Evolutionary conservation across 805 yeast species (phyloP).

Genomic region (Kuraishia borneana): DNA sequence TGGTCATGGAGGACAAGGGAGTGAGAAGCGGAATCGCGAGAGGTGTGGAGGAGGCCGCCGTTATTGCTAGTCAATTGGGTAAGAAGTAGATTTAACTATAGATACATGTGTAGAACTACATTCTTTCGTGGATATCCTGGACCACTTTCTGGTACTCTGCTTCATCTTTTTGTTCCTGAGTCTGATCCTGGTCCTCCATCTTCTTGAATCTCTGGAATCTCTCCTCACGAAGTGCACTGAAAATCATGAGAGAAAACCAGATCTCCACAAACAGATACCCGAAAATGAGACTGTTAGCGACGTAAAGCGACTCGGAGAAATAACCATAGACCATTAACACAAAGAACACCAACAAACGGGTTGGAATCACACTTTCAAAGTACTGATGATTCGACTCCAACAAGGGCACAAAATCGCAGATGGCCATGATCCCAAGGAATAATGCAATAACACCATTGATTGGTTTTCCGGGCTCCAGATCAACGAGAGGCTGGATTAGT

Average conservation of each 20-base stretch:
- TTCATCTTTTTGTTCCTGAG: conserved; percentile 14
- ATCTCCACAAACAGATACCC: conserved; percentile 51
- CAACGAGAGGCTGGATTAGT: conserved; percentile 13
- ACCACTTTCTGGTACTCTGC: conserved; percentile 7
- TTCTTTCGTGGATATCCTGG: conserved; percentile 12
- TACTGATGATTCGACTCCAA: conserved; percentile 29
- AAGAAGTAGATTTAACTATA: conserved; percentile 30
- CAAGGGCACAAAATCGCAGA: conserved; percentile 51
- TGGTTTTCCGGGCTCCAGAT: conserved; percentile 19
- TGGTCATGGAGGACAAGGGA: conserved; percentile 86
- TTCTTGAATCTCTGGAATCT: conserved; percentile 35
- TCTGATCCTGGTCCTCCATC: conserved; percentile 14
- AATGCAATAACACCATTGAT: conserved; percentile 36
- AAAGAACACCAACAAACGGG: conserved; percentile 41
- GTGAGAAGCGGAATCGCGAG: conserved; percentile 80
- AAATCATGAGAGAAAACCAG: conserved; percentile 58
- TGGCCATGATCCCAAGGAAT: conserved; percentile 29
- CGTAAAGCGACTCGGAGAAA: conserved; percentile 26
- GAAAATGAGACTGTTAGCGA: conserved; percentile 57
- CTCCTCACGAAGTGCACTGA: conserved; percentile 55
- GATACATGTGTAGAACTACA: neutral
- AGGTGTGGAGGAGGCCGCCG: conserved; percentile 89
- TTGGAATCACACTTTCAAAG: conserved; percentile 52
- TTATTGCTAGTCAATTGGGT: conserved; percentile 52
- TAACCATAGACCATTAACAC: conserved; percentile 37